Conservation (phyloP, 495 filamentous ascomycete genomes). For the Aspergillus nanangensis region DNA sequence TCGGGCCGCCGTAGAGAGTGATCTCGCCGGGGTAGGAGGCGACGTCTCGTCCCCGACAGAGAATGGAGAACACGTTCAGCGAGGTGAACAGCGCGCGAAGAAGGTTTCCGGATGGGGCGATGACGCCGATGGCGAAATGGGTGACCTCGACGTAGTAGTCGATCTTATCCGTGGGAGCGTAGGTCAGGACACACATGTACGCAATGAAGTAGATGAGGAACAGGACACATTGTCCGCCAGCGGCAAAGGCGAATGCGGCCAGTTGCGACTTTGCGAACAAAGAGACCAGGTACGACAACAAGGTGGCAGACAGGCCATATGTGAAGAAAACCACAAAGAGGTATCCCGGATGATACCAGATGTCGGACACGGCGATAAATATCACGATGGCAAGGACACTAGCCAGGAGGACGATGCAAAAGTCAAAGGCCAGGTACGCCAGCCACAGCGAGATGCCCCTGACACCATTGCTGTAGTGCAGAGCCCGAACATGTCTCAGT, state of each 20-base stretch:
- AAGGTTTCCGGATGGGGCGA: slow-evolving; percentile 68
- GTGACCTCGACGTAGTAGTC: slow-evolving; percentile 55
- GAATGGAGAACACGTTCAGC: slow-evolving; percentile 71
- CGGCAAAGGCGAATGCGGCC: slow-evolving; percentile 69
- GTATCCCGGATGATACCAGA: slow-evolving; percentile 75
- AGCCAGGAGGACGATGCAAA: slow-evolving; percentile 56
- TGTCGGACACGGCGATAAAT: slow-evolving; percentile 51
- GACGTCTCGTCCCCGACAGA: slow-evolving; percentile 58
- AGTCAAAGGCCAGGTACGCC: slow-evolving; percentile 77
- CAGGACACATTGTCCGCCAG: slow-evolving; percentile 64
- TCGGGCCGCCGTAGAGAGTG: slow-evolving; percentile 70
- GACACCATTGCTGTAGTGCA: slow-evolving; percentile 86
- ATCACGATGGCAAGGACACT: slow-evolving; percentile 58
- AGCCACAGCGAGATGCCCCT: slow-evolving; percentile 68
- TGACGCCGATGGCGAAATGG: slow-evolving; percentile 62
- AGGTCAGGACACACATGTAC: slow-evolving; percentile 65
- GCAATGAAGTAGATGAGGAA: slow-evolving; percentile 77
- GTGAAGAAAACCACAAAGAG: slow-evolving; percentile 71
- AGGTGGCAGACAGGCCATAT: slow-evolving; percentile 66
- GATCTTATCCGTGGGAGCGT: slow-evolving; percentile 55
- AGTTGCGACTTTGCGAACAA: slow-evolving; percentile 65
- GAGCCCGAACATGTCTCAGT: slow-evolving; percentile 66
- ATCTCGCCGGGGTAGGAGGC: slow-evolving; percentile 67
- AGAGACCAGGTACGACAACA: slow-evolving; percentile 70
- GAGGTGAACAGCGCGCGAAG: slow-evolving; percentile 65